phyloP scores from a whole-genome alignment of 1,139 yeast species.

The Diutina mesorugosa region DNA sequence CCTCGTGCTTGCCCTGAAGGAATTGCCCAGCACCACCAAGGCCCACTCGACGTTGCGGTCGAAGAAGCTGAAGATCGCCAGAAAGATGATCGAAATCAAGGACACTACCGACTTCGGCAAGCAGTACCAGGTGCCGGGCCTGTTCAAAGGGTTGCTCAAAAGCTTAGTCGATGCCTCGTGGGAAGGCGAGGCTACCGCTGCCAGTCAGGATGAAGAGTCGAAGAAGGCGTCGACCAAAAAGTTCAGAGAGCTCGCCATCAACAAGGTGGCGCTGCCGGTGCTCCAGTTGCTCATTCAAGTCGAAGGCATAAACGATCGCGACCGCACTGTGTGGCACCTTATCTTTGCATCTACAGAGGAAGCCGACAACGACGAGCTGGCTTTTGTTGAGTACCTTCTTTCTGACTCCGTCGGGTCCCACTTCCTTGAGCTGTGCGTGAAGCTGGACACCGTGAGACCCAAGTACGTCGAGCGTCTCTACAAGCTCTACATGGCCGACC shows the following conservation, averaged over 20 bases:
- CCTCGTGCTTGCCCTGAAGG: slow-evolving; percentile 64
- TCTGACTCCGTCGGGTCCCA: slow-evolving; percentile 89
- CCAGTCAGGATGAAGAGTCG: slow-evolving; percentile 1
- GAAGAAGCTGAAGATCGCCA: slow-evolving; percentile 76
- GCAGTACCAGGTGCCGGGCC: slow-evolving; percentile 57
- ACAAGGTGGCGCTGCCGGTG: slow-evolving; percentile 80
- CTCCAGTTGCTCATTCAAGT: slow-evolving; percentile 66
- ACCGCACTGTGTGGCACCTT: slow-evolving; percentile 53
- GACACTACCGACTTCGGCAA: slow-evolving; percentile 60
- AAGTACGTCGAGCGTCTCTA: slow-evolving; percentile 63
- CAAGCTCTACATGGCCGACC: slow-evolving; percentile 56
- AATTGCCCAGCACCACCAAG: slow-evolving; percentile 63
- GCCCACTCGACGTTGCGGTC: slow-evolving; percentile 72
- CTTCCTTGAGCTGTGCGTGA: slow-evolving; percentile 63
- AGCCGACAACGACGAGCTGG: slow-evolving; percentile 41
- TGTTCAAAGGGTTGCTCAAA: slow-evolving; percentile 53
- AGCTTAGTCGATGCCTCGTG: slow-evolving; percentile 16
- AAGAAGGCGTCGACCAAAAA: slow-evolving; percentile 13
- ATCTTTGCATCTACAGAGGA: slow-evolving; percentile 20
- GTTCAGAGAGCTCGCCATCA: slow-evolving; percentile 64
- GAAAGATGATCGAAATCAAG: slow-evolving; percentile 83
- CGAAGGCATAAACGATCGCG: slow-evolving; percentile 71
- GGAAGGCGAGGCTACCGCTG: neutral
- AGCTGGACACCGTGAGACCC: slow-evolving; percentile 46
- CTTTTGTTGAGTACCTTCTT: slow-evolving; percentile 72